Conservation (phyloP, 2,329 filamentous ascomycete genomes). For the Stachybotrys elegans region DNA sequence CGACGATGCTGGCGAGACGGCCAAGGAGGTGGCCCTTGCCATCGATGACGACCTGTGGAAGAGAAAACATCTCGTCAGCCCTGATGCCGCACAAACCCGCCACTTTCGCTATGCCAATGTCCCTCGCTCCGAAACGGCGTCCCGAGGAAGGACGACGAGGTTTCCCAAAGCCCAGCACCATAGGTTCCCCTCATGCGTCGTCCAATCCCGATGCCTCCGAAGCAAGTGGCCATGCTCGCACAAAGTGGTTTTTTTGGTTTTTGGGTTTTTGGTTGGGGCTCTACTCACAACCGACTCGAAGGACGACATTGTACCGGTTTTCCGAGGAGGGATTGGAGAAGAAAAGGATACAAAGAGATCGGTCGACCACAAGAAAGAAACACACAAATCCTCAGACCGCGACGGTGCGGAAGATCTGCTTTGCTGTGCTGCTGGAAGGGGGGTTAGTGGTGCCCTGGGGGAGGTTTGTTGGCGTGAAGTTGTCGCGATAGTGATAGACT, state of each 20-base stretch:
- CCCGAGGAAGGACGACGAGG: not conserved
- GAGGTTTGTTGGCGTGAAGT: slow-evolving; percentile 29
- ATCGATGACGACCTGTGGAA: slow-evolving; percentile 87
- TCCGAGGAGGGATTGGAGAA: slow-evolving; percentile 23
- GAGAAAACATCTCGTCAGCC: slow-evolving; percentile 17
- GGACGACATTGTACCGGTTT: slow-evolving; percentile 56
- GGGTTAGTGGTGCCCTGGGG: slow-evolving; percentile 35
- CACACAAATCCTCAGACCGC: slow-evolving; percentile 32
- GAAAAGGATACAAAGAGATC: slow-evolving; percentile 25
- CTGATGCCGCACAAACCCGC: slow-evolving; percentile 7
- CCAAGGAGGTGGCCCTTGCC: slow-evolving; percentile 99
- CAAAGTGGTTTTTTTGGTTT: too few species aligned
- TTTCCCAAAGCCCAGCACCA: too few species aligned
- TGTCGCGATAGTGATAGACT: slow-evolving; percentile 35
- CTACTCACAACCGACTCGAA: slow-evolving; percentile 67
- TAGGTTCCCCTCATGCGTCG: too few species aligned
- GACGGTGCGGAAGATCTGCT: slow-evolving; percentile 33
- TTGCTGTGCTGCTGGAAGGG: slow-evolving; percentile 35
- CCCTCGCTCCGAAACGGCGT: not conserved
- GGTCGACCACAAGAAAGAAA: slow-evolving; percentile 26
- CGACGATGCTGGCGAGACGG: slow-evolving; percentile 95
- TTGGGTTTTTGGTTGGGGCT: too few species aligned
- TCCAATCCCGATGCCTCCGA: too few species aligned
- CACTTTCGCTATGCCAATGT: not conserved
- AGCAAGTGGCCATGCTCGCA: too few species aligned